Conservation (phyloP, 2,329 filamentous ascomycete genomes). For the Phoma herbarum region DNA sequence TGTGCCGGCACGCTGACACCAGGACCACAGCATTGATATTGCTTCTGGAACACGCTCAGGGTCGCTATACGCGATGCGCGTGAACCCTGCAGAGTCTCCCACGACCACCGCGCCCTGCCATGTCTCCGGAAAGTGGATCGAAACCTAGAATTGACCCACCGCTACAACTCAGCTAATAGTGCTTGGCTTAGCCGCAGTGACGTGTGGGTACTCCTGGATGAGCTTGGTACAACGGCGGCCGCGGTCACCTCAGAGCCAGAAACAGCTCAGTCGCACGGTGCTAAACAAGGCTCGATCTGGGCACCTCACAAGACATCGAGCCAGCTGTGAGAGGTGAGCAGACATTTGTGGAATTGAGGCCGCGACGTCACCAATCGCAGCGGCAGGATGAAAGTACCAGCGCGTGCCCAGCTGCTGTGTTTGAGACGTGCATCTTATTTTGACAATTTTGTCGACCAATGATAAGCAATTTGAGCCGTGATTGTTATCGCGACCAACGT, state of each 20-base stretch:
- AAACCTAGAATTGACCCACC: not conserved
- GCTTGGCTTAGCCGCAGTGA: constrained; percentile 13
- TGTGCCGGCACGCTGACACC: constrained; percentile 8
- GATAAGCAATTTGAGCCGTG: not conserved
- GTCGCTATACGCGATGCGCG: not conserved
- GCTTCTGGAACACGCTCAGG: constrained; percentile 16
- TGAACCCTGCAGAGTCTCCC: constrained; percentile 6
- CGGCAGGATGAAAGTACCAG: not conserved
- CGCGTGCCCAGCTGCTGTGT: constrained; percentile 15
- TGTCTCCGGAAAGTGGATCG: constrained; percentile 9
- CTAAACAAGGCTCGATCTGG: constrained; percentile 9
- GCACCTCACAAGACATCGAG: constrained; percentile 3
- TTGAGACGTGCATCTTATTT: constrained; percentile 13
- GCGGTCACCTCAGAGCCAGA: constrained; percentile 9
- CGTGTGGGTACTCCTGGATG: constrained; percentile 7
- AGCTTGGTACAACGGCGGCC: constrained; percentile 20
- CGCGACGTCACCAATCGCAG: constrained; percentile 12
- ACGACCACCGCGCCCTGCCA: constrained; percentile 12
- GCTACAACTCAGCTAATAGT: constrained; percentile 1
- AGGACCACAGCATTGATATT: constrained; percentile 13
- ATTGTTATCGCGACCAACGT: constrained; percentile 22
- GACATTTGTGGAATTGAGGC: not conserved
- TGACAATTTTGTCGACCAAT: constrained; percentile 12
- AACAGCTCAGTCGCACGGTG: constrained; percentile 16
- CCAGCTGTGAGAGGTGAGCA: constrained; percentile 9